Evolutionary conservation across 768 basidiomycete species (phyloP), one percentile per base, ranked within the genome.

Genomic region (Suillus subalutaceus): DNA sequence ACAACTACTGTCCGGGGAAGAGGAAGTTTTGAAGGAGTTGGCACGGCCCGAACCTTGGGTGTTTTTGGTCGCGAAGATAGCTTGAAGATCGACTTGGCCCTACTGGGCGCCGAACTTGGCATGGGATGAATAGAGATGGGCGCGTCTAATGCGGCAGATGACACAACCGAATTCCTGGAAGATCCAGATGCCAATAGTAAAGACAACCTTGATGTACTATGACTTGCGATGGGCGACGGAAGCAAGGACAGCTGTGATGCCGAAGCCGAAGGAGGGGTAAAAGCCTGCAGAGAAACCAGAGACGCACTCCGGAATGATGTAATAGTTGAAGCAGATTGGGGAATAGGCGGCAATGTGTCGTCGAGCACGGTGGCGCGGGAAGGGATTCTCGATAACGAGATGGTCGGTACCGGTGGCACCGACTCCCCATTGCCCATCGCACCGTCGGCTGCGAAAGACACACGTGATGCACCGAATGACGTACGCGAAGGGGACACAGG

Each of bases 61-160:
- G 58, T 65, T 48, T 77, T 77, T 48, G 72, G 63, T 67, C 73
- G 77, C 8, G 71, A 63, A 16, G 74, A 64, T 62, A 75, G 65
- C 8, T 72, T 68, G 62, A 77, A 77, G 20, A 78, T 78, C 16
- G 75, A 75, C 63, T 78, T 78, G 10, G 77, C 62, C 50, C 73
- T 69, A 6, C 48, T 48, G 1, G 60, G 26, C 15, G 62, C 18
- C 37, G 65, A 66, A 46, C 41, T 30, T 10, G 67, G 35, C 6
- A 58, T 16, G 15, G 62, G 55, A 12, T 63, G 65, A 10, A 64
- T 63, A 26, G 69, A 62, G 1, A 58, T 55, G 40, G 67, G 46
- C 3, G 74, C 69, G 32, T 70, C 74, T 5, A 74, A 58, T 30
- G 66, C 66, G 43, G 72, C 68, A 2, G 71, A 68, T 56, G 75